Base-by-base conservation (phyloP, 768 basidiomycete species). In the Cystobasidium onofrii region DNA sequence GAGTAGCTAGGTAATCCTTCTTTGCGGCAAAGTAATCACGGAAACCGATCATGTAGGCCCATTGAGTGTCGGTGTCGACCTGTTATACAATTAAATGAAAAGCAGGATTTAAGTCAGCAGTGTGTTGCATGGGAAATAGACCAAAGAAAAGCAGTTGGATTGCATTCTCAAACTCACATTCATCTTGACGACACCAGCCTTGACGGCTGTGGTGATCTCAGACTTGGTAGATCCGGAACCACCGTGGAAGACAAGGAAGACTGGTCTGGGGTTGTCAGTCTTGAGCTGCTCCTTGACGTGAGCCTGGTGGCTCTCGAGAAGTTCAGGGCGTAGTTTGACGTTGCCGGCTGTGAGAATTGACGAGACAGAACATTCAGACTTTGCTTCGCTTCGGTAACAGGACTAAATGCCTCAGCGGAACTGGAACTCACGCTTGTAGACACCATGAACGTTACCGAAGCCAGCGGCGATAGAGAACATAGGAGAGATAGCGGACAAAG, bases 231-330 rank as follows among this genome's bases (percentile, higher is more conserved):
- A 98, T 55, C 96, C 96, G 66, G 96, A 98, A 76, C 96, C 96
- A 83, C 96, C 96, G 84, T 99, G 96, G 92, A 98, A 99, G 82
- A 98, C 96, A 75, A 98, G 90, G 87, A 89, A 97, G 78, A 95
- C 83, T 76, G 96, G 96, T 83, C 91, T 88, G 80, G 85, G 82
- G 74, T 83, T 81, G 76, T 85, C 86, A 84, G 62, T 85, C 86
- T 78, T 77, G 75, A 90, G 81, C 85, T 94, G 87, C 81, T 86
- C 79, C 79, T 84, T 84, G 62, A 89, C 86, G 83, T 86, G 88
- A 29, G 81, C 81, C 83, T 99, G 96, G 84, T 99, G 96, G 84
- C 92, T 91, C 34, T 86, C 86, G 77, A 99, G 87, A 75, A 99
- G 86, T 76, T 90, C 91, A 20, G 96, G 96, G 77, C 89, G 89